Conservation (phyloP, 306 rosid genomes). For the Quercus rubra region DNA sequence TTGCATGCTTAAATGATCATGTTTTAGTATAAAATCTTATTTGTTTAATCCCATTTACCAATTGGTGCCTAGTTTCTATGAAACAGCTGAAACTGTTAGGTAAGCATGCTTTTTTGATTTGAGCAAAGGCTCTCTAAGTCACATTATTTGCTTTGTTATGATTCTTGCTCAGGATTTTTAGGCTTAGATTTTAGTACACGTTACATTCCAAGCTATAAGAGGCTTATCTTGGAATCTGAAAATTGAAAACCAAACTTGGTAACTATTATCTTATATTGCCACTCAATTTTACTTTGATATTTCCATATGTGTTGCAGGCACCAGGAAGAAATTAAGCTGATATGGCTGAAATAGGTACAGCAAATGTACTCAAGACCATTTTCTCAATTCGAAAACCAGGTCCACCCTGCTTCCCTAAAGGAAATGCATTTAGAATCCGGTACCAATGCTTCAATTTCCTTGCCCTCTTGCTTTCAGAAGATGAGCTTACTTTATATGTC, state of each 20-base stretch:
- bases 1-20: neutral
- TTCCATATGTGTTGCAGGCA: constrained; percentile 1
- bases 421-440: constrained; percentile 15
- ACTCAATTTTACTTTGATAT: neutral
- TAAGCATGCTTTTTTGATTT: too few species aligned
- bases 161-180: too few species aligned
- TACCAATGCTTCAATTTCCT: neutral
- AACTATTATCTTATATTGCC: too few species aligned
- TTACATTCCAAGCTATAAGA: too few species aligned
- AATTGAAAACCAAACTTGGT: too few species aligned
- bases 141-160: too few species aligned
- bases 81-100: too few species aligned
- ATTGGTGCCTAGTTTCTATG: too few species aligned
- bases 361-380: constrained; percentile 15
- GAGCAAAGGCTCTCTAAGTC: too few species aligned
- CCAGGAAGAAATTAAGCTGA: constrained; percentile 17
- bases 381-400: constrained; percentile 21
- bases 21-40: neutral
- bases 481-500: constrained; percentile 39
- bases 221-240: too few species aligned
- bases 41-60: too few species aligned
- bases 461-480: constrained; percentile 45
- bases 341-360: constrained; percentile 13
- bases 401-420: constrained; percentile 36
- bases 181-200: too few species aligned